Evolutionary conservation across 2,329 filamentous ascomycete genomes (phyloP).

Genomic region (Colletotrichum lupini): DNA sequence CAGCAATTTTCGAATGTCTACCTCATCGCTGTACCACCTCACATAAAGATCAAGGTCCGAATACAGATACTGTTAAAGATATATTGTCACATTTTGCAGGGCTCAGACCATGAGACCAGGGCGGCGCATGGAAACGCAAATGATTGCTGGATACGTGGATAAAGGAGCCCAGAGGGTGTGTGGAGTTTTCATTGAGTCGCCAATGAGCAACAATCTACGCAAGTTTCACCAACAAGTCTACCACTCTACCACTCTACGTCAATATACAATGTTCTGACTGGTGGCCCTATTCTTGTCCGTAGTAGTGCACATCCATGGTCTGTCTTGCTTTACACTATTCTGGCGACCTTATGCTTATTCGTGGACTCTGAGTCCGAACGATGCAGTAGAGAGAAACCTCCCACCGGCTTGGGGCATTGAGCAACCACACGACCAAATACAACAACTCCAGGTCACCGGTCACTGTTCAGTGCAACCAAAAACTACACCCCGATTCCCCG

Average conservation of each 20-base stretch:
- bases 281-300: background rate
- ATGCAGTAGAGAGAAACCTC: background rate
- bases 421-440: too few species aligned
- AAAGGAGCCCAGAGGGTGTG: background rate
- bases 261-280: background rate
- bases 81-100: background rate
- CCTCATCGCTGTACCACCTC: too few species aligned
- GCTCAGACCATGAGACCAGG: background rate
- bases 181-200: background rate
- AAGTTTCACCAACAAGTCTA: background rate
- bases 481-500: background rate
- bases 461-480: background rate
- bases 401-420: background rate
- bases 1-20: background rate
- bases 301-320: background rate
- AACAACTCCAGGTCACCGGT: background rate
- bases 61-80: background rate
- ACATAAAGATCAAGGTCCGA: background rate
- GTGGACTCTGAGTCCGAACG: background rate
- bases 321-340: background rate
- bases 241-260: background rate
- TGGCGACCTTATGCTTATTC: background rate
- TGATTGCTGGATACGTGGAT: constrained; percentile 6
- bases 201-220: background rate
- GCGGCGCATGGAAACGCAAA: constrained; percentile 19